Evolutionary conservation across 176 grass and related monocot species (phyloP), one percentile per base, ranked within the genome.

Genomic region (Thinopyrum elongatum): DNA sequence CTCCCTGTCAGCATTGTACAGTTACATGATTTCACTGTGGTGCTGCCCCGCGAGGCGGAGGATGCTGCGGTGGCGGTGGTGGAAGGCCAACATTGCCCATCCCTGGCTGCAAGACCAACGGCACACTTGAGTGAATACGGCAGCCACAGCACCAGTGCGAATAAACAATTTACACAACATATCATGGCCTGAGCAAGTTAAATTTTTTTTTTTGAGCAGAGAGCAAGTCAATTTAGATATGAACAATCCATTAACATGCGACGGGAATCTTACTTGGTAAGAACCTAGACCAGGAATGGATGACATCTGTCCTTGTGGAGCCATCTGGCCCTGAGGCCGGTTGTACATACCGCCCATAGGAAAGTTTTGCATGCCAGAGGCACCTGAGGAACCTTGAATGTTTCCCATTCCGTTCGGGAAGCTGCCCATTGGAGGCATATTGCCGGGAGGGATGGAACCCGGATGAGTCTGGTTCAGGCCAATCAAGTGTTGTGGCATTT

Each of bases 401-500:
- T 85, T 98, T 21, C 87, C 80, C 90, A 95, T 95, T 68, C 88
- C 90, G 81, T 91, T 96, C 30, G 83, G 77, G 82, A 98, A 98
- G 41, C 86, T 88, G 82, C 94, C 94, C 80, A 99, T 89, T 10
- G 87, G 82, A 85, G 97, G 90, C 42, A 93, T 88, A 85, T 88
- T 92, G 81, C 80, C 86, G 30, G 55, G 38, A 59, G 89, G 85
- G 71, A 64, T 66, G 23, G 90, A 42, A 23, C 92, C 92, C 5
- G 86, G 71, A 78, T 99, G 92, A 58, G 90, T 90, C 80, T 91
- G 93, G 86, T 94, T 98, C 81, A 92, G 60, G 29, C 90, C 87
- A 80, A 96, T 91, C 90, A 99, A 70, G 59, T 94, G 94, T 41
- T 94, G 97, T 19, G 90, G 88, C 93, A 98, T 88, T 89, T 90